Evolutionary conservation across 75 land plant genomes (phyloP), one percentile per base, ranked within the genome.

Genomic region (Picea sitchensis): DNA sequence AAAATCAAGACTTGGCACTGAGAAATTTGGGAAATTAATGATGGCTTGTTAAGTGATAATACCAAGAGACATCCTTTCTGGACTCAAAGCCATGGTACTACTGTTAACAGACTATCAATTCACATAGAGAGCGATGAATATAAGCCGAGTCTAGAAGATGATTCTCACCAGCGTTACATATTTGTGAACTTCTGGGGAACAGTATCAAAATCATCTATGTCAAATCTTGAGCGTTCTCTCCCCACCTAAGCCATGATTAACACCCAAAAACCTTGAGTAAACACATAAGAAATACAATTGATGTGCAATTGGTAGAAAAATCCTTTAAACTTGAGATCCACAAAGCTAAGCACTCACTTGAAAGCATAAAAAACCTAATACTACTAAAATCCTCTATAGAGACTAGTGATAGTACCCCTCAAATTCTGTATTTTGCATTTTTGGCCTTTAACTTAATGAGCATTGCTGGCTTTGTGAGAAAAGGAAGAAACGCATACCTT

Each of bases 171-270:
- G 5, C 5, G 51, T 47, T 0, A 47, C 51, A 47, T 47, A 47
- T 7, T 47, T 47, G 51, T 47, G 51, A 47, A 89, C 83, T 88
- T 95, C 71, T 90, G 92, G 59, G 98, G 98, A 73, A 97, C 98
- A 30, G 84, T 82, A 76, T 97, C 99, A 79, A 89, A 95, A 61
- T 97, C 99, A 79, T 97, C 98, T 21, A 89, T 75, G 61, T 98
- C 99, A 81, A 91, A 98, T 80, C 92, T 90, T 81, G 91, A 81
- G 32, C 94, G 82, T 61, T 98, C 99, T 80, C 87, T 86, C 36
- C 99, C 98, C 69, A 86, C 84, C 99, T 98, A 86, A 56, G 77
- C 4, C 76, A 61, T 44, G 54, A 51, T 76, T 12, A 32, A 38
- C 14, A n/a, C 2, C 21, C 44, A 59, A 9, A 61, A 69, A 64